Evolutionary conservation across 768 basidiomycete genomes (phyloP).

Genomic region (Nidularia pulvinata): DNA sequence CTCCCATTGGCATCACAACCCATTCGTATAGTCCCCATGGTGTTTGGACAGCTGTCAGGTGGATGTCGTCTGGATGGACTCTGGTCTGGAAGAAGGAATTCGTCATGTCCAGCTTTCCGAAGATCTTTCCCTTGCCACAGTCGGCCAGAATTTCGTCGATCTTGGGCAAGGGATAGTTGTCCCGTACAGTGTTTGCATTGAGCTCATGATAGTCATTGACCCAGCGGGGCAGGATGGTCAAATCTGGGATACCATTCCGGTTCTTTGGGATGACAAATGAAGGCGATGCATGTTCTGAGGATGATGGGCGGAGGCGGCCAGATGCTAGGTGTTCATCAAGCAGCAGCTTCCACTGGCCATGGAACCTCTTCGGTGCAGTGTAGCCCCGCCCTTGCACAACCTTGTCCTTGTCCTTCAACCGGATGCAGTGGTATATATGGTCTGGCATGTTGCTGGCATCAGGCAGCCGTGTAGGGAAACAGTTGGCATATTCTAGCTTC

Average conservation of each 20-base stretch:
- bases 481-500: conserved; percentile 10
- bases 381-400: conserved; percentile 19
- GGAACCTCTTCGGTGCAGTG: conserved; percentile 26
- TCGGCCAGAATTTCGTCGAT: conserved; percentile 29
- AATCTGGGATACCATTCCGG: conserved; percentile 9
- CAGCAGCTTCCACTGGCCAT: conserved; percentile 23
- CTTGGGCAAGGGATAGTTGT: conserved; percentile 22
- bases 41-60: too few relatives aligned
- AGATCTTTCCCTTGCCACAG: conserved; percentile 27
- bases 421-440: conserved; percentile 14
- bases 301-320: conserved; percentile 23
- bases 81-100: too few relatives aligned
- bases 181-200: conserved; percentile 23
- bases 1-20: too few relatives aligned
- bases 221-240: conserved; percentile 23
- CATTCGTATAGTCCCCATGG: too few relatives aligned
- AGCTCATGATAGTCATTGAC: conserved; percentile 29
- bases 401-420: conserved; percentile 21
- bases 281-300: conserved; percentile 24
- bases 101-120: too few relatives aligned
- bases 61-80: too few relatives aligned
- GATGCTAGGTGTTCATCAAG: conserved; percentile 28
- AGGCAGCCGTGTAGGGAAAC: conserved; percentile 21
- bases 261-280: conserved; percentile 34
- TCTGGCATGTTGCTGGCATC: conserved; percentile 19